These are phyloP conservation scores for Nicotiana tomentosiformis DNA, from an alignment of 257 asterid species.

Conservation along the genomic window DNA sequence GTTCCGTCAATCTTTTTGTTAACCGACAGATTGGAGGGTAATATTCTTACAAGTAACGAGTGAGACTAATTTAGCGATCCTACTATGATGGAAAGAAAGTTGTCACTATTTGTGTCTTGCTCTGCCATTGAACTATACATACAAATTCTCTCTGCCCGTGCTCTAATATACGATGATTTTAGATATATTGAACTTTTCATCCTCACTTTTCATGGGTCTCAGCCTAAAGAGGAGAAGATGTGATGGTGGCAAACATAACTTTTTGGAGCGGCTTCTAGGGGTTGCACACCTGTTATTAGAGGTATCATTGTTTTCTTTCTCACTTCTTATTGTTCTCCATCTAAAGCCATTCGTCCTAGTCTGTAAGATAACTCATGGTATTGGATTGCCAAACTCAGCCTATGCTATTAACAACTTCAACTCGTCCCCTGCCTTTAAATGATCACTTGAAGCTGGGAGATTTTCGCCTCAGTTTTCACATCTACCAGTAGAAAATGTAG, in stretches of 20 bases:
- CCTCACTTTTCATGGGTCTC: constrained; percentile 10
- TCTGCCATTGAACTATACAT: background rate
- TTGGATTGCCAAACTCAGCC: background rate
- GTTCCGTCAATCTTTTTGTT: background rate
- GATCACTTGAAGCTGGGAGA: too few species aligned
- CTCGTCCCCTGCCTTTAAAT: too few species aligned
- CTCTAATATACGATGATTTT: background rate
- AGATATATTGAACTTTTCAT: background rate
- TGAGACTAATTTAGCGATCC: background rate
- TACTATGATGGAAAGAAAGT: background rate
- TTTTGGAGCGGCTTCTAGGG: constrained; percentile 83
- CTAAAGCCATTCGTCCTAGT: background rate
- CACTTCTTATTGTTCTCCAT: background rate
- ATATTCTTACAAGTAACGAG: background rate
- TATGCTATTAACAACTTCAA: background rate
- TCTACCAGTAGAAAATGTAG: background rate
- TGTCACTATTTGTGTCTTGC: background rate
- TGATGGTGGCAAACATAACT: constrained; percentile 49
- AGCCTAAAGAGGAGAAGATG: constrained; percentile 77
- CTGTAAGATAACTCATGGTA: background rate
- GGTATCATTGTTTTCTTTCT: constrained; percentile 25
- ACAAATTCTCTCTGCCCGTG: background rate
- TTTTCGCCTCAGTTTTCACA: too few species aligned
- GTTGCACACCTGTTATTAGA: constrained; percentile 57
- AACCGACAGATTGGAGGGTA: background rate